These are phyloP conservation scores for Globisporangium abappressorium DNA, from an alignment of 352 stramenopile genomes.

Conservation along the genomic window DNA sequence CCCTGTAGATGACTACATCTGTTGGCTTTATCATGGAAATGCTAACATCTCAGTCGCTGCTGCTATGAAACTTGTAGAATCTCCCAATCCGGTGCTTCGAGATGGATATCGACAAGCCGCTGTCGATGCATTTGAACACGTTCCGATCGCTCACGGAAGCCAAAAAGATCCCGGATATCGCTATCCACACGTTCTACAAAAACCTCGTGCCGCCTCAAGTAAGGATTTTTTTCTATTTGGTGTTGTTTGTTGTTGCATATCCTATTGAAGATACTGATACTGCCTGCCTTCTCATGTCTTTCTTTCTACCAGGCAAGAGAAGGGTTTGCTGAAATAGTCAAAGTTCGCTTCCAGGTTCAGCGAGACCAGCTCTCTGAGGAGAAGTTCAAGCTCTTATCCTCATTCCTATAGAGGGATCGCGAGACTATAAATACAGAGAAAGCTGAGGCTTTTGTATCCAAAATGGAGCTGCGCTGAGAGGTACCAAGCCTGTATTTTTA, in stretches of 20 bases:
- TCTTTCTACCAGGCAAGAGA: slow-evolving; percentile 45
- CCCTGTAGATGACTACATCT: not conserved
- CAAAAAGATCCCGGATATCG: slow-evolving; percentile 81
- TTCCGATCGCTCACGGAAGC: slow-evolving; percentile 70
- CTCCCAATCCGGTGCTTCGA: slow-evolving; percentile 69
- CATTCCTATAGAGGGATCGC: slow-evolving; percentile 46
- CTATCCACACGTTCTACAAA: slow-evolving; percentile 89
- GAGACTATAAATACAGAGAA: slow-evolving; percentile 16
- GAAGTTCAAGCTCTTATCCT: slow-evolving; percentile 42
- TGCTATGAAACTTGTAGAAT: slow-evolving; percentile 23
- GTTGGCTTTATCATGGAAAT: not conserved
- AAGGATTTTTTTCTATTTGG: not conserved
- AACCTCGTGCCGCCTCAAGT: slow-evolving; percentile 55
- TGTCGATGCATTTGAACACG: slow-evolving; percentile 83
- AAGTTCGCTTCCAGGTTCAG: slow-evolving; percentile 63
- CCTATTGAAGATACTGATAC: not conserved
- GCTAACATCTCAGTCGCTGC: not conserved
- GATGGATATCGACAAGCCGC: slow-evolving; percentile 73
- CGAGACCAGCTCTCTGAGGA: slow-evolving; percentile 27
- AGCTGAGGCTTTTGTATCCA: slow-evolving; percentile 7
- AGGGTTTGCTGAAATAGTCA: slow-evolving; percentile 69
- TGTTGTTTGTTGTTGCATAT: not conserved
- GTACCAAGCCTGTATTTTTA: slow-evolving; percentile 13
- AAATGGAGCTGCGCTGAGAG: not conserved
- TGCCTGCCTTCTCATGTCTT: not conserved